Base-by-base conservation (phyloP, 768 basidiomycete genomes). In the Amanita fuliginea region DNA sequence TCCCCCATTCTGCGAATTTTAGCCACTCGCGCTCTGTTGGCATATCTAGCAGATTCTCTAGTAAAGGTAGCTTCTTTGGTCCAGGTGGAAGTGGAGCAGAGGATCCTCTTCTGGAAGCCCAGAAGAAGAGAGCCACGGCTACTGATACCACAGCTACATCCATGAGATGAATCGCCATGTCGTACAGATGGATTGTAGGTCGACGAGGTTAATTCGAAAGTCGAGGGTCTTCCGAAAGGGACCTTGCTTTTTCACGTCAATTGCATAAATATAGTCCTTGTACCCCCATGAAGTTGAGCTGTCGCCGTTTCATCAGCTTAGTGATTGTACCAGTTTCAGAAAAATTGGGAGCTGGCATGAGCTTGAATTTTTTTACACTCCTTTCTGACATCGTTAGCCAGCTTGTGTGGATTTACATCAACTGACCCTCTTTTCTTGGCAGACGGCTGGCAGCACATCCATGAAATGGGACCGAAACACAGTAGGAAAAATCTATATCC, bases 1-100 rank as follows among this genome's bases (percentile, higher is more conserved):
- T 59, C 22, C 64, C 67, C 75, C 74, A 76, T 42, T 65, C 54
- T 3, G 60, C 32, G 49, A 68, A 74, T 21, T 66, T 61, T 48
- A 71, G 56, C 72, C 73, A 76, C 18, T 67, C 62, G 24, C 63
- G 67, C 34, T 56, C 48, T 5, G 67, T 60, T 8, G 75, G 74
- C 55, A 75, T 63, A 39, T 71, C 67, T 2, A 71, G 59, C 11
- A 73, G 54, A 51, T 75, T 76, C 0, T 73, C 74, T 26, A 76
- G 22, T 6, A 75, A 36, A 6, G 73, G 74, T 11, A 70, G 55
- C 24, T 64, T 65, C 42, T 60, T 66, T 7, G 74, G 74, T 9
- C 74, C 69, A 10, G 67, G 64, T 14, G 72, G 74, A 4, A 67
- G 57, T 13, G 59, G 60, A 14, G 67, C 48, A 26, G 53, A 47